Evolutionary conservation across 257 asterid genomes (phyloP), one percentile per base, ranked within the genome.

Genomic region (Craterostigma plantagineum): DNA sequence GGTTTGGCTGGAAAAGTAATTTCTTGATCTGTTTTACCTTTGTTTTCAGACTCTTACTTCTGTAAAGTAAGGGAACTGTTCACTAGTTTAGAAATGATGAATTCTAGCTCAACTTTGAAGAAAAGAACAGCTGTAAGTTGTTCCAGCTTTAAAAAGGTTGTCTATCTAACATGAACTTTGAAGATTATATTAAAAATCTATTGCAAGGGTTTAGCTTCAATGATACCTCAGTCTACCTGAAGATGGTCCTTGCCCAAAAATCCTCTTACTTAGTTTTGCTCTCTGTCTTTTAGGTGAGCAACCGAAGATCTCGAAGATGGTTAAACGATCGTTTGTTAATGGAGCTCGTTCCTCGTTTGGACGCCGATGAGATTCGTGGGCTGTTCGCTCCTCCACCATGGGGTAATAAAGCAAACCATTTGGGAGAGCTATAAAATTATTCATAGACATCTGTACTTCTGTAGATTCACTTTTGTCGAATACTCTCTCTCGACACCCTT

Each of bases 321-420:
- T 49, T 87, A 54, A 87, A 87, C 43, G 95, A 87, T 67, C 85
- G 91, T 4, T 49, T 82, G 56, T 64, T 87, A 49, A 79, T 87
- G 92, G 98, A 87, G 70, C 93, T 87, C 14, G 95, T 82, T 63
- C 98, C 98, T 60, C 87, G 83, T 41, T 55, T 87, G 57, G 63
- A 77, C 58, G 93, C 84, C 1, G 79, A 77, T 48, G 95, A 87
- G 63, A 72, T 82, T 45, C 70, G 93, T 62, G 98, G 98, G 53
- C 54, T 87, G 70, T 87, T 87, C 74, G 91, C 98, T 49, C 98
- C 98, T 42, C 98, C 98, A 11, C 98, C 98, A 6, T 87, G 92
- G 92, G 95, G 98, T 87, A 56, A 56, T 66, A 53, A 38, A 46
- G 12, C 12, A 4, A 41, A 41, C 14, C 4, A 9, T 3, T 12